Evolutionary conservation across 768 basidiomycete species (phyloP).

Genomic region (Hortiboletus flavorubellus): DNA sequence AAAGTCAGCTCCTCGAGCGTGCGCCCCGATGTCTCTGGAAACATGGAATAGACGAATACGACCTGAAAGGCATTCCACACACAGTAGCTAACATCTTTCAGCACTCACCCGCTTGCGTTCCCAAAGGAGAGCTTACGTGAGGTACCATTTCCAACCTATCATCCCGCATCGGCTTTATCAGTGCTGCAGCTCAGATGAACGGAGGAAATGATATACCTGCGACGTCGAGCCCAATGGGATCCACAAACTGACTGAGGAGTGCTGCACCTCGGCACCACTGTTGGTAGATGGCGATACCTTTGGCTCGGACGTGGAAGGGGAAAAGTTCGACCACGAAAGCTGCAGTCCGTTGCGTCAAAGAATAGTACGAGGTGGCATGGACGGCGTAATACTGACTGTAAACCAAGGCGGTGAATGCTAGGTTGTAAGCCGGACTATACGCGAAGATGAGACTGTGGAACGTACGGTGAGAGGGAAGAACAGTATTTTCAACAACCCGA

Average conservation of each 20-base stretch:
- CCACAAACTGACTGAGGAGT: slow-evolving; percentile 3
- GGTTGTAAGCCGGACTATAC: slow-evolving; percentile 1
- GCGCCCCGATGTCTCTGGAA: slow-evolving; percentile 12
- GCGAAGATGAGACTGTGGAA: slow-evolving; percentile 15
- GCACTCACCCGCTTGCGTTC: no score
- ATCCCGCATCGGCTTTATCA: not conserved
- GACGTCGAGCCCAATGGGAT: slow-evolving; percentile 9
- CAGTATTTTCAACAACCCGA: not conserved
- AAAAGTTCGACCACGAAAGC: slow-evolving; percentile 64
- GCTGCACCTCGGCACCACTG: slow-evolving; percentile 44
- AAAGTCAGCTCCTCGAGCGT: slow-evolving; percentile 14
- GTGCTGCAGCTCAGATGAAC: not conserved
- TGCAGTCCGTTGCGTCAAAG: slow-evolving; percentile 17
- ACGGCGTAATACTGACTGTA: not conserved
- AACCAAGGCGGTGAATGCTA: not conserved
- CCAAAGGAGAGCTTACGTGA: not conserved
- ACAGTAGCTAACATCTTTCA: slow-evolving; percentile 1
- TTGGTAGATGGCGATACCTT: slow-evolving; percentile 59
- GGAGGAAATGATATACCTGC: not conserved
- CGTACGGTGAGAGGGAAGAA: not conserved
- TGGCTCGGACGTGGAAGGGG: slow-evolving; percentile 57
- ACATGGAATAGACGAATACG: slow-evolving; percentile 13
- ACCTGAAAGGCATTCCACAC: slow-evolving; percentile 6
- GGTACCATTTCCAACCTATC: slow-evolving; percentile 14
- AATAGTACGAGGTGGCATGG: no score